These are phyloP conservation scores for Ceratocystis smalleyi DNA, from an alignment of 2,329 filamentous ascomycete genomes.

Conservation along the genomic window DNA sequence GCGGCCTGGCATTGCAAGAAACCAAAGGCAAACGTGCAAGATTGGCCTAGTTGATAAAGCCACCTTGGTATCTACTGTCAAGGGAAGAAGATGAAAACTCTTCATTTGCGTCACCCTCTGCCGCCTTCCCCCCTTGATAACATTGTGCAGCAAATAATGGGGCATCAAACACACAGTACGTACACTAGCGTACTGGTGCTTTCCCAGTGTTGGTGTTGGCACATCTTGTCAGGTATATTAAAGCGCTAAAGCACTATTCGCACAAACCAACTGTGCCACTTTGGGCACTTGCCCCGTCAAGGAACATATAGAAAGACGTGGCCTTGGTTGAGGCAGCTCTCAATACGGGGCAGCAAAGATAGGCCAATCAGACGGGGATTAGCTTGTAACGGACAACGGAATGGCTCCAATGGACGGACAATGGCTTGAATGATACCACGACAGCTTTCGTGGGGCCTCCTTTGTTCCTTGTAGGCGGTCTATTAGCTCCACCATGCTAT, in stretches of 20 bases:
- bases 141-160: too few species aligned
- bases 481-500: background rate
- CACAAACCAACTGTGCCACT: too few species aligned
- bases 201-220: too few species aligned
- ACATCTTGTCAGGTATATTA: too few species aligned
- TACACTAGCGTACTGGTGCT: too few species aligned
- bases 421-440: background rate
- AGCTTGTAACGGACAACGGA: background rate
- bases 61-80: background rate
- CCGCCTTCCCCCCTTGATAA: background rate
- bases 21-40: background rate
- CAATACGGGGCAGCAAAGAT: too few species aligned
- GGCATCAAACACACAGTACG: too few species aligned
- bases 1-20: background rate
- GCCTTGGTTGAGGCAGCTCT: too few species aligned
- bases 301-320: too few species aligned
- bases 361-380: background rate
- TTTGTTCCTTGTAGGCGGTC: background rate
- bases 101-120: background rate
- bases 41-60: background rate
- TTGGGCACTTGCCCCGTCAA: too few species aligned
- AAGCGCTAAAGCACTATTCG: too few species aligned
- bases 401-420: background rate
- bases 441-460: background rate
- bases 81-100: conserved; percentile 1